Percentiles rank a stretch among this genome's conserved stretches.
These are phyloP conservation scores for Nigrospora oryzae DNA, from an alignment of 2,329 filamentous ascomycete genomes.

Conservation along the genomic window DNA sequence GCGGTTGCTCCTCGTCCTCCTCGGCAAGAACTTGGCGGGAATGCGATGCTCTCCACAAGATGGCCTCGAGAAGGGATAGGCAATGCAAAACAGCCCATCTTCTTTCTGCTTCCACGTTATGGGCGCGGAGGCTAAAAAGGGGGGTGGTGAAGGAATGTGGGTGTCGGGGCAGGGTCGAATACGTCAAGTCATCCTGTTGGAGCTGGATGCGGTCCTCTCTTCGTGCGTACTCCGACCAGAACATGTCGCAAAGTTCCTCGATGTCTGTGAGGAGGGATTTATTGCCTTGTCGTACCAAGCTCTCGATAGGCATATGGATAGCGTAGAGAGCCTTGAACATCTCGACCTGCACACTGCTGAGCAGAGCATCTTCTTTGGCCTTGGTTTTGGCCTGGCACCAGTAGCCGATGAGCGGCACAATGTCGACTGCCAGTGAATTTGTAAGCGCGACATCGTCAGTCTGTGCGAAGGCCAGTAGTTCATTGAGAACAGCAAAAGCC, in stretches of 20 bases:
- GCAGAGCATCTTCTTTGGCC: slow-evolving; percentile 47
- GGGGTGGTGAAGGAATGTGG: slow-evolving; percentile 35
- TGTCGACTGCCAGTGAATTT: slow-evolving; percentile 45
- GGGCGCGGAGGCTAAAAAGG: slow-evolving; percentile 44
- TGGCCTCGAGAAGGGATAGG: slow-evolving; percentile 47
- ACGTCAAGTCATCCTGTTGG: slow-evolving; percentile 68
- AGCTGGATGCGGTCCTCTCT: slow-evolving; percentile 64
- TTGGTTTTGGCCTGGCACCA: slow-evolving; percentile 70
- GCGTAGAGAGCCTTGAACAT: slow-evolving; percentile 66
- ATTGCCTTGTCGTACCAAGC: slow-evolving; percentile 37
- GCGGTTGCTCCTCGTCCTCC: slow-evolving; percentile 33
- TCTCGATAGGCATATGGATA: slow-evolving; percentile 55
- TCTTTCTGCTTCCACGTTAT: slow-evolving; percentile 46
- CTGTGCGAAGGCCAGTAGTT: slow-evolving; percentile 54
- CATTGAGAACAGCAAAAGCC: slow-evolving; percentile 70
- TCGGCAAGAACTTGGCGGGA: slow-evolving; percentile 8
- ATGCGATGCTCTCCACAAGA: slow-evolving; percentile 24
- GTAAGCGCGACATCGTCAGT: slow-evolving; percentile 61
- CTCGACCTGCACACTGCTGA: slow-evolving; percentile 62
- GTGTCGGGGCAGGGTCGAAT: slow-evolving; percentile 36
- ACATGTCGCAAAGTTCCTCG: slow-evolving; percentile 56
- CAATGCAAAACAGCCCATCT: slow-evolving; percentile 53
- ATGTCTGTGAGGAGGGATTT: slow-evolving; percentile 36
- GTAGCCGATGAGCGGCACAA: slow-evolving; percentile 63
- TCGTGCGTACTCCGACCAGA: slow-evolving; percentile 73